phyloP scores from a whole-genome alignment of 2,329 filamentous ascomycete species.

The Hypoxylon sp. region DNA sequence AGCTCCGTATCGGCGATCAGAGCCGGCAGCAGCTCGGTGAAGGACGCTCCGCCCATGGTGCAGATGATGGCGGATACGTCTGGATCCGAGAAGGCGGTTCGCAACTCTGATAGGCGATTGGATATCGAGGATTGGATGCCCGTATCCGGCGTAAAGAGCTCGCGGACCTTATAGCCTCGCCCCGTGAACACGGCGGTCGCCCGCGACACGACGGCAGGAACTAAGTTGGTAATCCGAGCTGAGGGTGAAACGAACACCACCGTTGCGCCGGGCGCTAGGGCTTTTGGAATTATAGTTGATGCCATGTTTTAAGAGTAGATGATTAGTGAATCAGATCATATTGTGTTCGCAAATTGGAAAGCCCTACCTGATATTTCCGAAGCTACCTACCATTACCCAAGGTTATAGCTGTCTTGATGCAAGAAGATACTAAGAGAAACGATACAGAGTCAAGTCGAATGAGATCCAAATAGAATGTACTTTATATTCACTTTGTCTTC shows the following conservation, averaged over 20 bases:
- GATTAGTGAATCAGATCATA: background rate
- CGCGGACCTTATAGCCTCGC: slow-evolving; percentile 53
- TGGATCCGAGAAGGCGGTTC: slow-evolving; percentile 54
- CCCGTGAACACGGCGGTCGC: slow-evolving; percentile 48
- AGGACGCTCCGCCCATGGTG: slow-evolving; percentile 55
- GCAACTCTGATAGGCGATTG: slow-evolving; percentile 55
- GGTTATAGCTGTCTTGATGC: too few relatives aligned
- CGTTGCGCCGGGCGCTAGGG: slow-evolving; percentile 52
- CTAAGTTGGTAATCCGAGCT: slow-evolving; percentile 50
- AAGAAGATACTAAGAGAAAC: too few relatives aligned
- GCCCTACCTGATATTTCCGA: too few relatives aligned
- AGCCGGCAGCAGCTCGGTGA: slow-evolving; percentile 56
- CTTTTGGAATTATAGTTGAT: slow-evolving; percentile 40
- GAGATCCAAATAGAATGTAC: too few relatives aligned
- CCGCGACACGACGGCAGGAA: slow-evolving; percentile 49
- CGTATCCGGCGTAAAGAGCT: slow-evolving; percentile 48
- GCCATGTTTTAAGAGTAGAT: slow-evolving; percentile 32
- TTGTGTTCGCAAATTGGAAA: background rate
- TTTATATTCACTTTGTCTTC: too few relatives aligned
- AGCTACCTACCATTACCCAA: too few relatives aligned
- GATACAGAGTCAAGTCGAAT: too few relatives aligned
- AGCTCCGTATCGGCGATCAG: slow-evolving; percentile 53
- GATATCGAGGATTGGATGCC: slow-evolving; percentile 51
- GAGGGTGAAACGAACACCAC: slow-evolving; percentile 58
- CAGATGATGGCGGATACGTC: slow-evolving; percentile 54